Conservation (phyloP, 805 yeast species). For the Starmerella sirachaensis region DNA sequence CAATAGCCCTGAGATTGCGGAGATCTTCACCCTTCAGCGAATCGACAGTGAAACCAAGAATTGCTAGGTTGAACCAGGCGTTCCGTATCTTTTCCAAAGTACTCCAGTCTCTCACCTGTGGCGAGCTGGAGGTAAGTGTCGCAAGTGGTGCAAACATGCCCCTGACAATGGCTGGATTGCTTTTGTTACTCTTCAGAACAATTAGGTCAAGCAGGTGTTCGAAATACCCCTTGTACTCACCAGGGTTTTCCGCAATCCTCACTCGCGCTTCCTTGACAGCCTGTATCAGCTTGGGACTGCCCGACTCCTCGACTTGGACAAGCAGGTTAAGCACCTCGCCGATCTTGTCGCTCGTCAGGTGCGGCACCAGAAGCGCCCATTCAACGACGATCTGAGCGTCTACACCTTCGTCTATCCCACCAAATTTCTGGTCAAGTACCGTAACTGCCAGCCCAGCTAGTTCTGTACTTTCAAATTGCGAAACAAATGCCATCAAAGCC, state of each 20-base stretch:
- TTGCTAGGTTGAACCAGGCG: conserved; percentile 87
- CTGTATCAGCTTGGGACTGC: conserved; percentile 12
- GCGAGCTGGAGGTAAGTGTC: conserved; percentile 30
- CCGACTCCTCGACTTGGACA: conserved; percentile 17
- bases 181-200: conserved; percentile 66
- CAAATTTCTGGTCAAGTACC: conserved; percentile 42
- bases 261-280: conserved; percentile 42
- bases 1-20: conserved; percentile 51
- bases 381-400: conserved; percentile 29
- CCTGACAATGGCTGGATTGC: conserved; percentile 32
- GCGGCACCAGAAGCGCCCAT: conserved; percentile 23
- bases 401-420: conserved; percentile 18
- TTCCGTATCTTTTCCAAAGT: conserved; percentile 59
- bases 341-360: conserved; percentile 16
- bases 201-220: conserved; percentile 55
- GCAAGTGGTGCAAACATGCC: conserved; percentile 62
- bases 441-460: conserved; percentile 70
- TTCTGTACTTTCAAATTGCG: conserved; percentile 38
- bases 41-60: conserved; percentile 69
- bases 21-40: conserved; percentile 37
- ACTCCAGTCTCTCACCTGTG: conserved; percentile 32
- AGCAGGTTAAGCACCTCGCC: conserved; percentile 14
- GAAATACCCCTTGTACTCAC: conserved; percentile 37
- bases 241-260: conserved; percentile 28
- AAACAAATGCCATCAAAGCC: conserved; percentile 19